Conservation (phyloP, 176 grass and related monocot species). For the Hsuehochloa calcarea region DNA sequence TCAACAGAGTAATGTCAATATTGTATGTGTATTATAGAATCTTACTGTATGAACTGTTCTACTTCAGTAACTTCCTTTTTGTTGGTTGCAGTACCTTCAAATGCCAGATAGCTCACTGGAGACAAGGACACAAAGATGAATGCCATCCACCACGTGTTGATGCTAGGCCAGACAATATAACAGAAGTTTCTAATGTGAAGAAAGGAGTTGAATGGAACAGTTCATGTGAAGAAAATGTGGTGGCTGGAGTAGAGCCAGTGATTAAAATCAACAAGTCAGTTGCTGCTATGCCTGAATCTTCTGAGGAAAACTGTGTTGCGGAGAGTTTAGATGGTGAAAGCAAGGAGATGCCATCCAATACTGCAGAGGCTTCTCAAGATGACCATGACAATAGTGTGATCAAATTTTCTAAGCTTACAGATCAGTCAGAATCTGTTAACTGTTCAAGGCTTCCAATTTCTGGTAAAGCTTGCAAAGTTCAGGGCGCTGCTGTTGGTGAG, state of each 20-base stretch:
- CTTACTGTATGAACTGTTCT: neutral
- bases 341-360: constrained; percentile 14
- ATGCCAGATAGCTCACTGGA: constrained; percentile 90
- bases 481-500: constrained; percentile 5
- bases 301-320: neutral
- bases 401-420: neutral
- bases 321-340: neutral
- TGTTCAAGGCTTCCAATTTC: constrained; percentile 10
- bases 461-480: constrained; percentile 11
- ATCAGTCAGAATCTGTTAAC: constrained; percentile 27
- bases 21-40: constrained; percentile 24
- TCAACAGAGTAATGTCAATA: neutral
- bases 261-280: constrained; percentile 2
- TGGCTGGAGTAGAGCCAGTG: neutral
- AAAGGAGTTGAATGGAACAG: constrained; percentile 13
- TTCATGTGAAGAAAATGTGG: constrained; percentile 17
- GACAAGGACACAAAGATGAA: constrained; percentile 84
- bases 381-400: neutral
- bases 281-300: constrained; percentile 13
- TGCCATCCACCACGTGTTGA: constrained; percentile 46
- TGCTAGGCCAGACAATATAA: constrained; percentile 27
- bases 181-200: constrained; percentile 25
- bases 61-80: constrained; percentile 28
- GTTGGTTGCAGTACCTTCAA: constrained; percentile 65
- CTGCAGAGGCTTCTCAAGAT: neutral